These are phyloP conservation scores for Gautieria morchelliformis DNA, from an alignment of 768 basidiomycete species.

Conservation along the genomic window DNA sequence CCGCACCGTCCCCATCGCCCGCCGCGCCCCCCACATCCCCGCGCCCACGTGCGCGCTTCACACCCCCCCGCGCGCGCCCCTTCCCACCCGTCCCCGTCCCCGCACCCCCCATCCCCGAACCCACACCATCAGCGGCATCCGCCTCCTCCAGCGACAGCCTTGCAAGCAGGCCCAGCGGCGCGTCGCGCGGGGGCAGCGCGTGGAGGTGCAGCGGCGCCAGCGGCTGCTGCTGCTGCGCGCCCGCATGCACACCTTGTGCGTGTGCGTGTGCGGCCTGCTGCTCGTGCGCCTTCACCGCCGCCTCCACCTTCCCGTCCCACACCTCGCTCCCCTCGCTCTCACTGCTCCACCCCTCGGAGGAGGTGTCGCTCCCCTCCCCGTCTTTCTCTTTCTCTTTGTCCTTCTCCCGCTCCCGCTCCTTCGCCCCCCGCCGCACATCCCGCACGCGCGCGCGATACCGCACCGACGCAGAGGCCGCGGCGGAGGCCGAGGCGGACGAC, in stretches of 20 bases:
- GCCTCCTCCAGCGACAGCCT: not conserved
- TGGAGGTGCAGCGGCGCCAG: not conserved
- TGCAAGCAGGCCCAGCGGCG: not conserved
- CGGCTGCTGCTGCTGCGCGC: not conserved
- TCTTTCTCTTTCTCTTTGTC: no score
- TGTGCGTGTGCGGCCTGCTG: not conserved
- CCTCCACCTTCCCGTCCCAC: not conserved
- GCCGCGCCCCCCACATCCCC: no score
- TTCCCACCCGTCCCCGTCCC: no score
- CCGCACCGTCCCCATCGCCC: not conserved
- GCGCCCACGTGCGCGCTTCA: no score
- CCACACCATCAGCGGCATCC: no score
- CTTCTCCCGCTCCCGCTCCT: not conserved
- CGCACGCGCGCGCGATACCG: constrained; percentile 23
- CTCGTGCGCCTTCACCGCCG: not conserved
- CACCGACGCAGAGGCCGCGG: not conserved
- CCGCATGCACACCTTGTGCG: not conserved
- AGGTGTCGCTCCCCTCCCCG: constrained; percentile 1
- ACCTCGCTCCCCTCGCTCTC: not conserved
- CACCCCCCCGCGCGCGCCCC: no score
- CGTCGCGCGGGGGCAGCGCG: no score
- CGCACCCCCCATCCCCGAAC: no score
- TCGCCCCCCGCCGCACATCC: constrained; percentile 2
- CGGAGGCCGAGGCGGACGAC: not conserved
- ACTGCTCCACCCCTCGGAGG: not conserved